A percentile compares a stretch with the other conserved stretches of the same genome.
Evolutionary conservation across 2,329 filamentous ascomycete genomes (phyloP).

Genomic region (Aspergillus ochraceus): DNA sequence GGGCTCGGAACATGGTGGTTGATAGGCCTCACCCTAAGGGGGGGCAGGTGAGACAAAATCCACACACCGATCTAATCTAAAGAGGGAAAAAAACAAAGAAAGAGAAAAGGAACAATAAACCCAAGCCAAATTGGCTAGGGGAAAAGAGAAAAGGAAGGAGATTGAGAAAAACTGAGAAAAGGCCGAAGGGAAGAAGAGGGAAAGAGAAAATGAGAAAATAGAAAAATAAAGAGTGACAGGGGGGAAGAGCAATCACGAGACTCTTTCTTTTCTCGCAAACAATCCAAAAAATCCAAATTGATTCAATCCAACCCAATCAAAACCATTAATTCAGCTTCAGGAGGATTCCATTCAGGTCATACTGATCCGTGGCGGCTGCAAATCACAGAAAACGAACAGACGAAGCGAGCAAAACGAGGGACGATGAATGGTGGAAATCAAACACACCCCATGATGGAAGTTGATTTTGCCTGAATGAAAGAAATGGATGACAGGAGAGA

Average conservation of each 20-base stretch:
- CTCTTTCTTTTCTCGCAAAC: not conserved
- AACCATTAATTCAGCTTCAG: not conserved
- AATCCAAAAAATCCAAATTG: not conserved
- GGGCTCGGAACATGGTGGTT: conserved; percentile 47
- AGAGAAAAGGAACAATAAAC: not conserved
- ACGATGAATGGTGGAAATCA: not conserved
- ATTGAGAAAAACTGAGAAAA: not conserved
- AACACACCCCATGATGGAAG: not conserved
- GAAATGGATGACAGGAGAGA: conserved; percentile 3
- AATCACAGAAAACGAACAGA: not conserved
- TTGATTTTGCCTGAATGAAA: not conserved
- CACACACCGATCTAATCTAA: not conserved
- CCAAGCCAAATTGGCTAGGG: not conserved
- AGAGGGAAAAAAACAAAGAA: conserved; percentile 6
- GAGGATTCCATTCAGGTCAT: not conserved
- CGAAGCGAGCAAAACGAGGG: not conserved
- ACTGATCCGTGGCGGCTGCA: not conserved
- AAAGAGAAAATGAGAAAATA: not conserved
- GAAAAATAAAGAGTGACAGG: conserved; percentile 4
- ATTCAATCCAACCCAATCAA: not conserved
- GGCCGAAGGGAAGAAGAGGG: not conserved
- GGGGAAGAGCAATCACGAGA: conserved; percentile 1
- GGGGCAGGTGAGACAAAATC: not conserved
- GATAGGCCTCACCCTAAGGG: not conserved
- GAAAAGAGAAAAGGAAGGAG: not conserved